These are phyloP conservation scores for Botrytis galanthina DNA, from an alignment of 2,329 filamentous ascomycete species.

Conservation along the genomic window DNA sequence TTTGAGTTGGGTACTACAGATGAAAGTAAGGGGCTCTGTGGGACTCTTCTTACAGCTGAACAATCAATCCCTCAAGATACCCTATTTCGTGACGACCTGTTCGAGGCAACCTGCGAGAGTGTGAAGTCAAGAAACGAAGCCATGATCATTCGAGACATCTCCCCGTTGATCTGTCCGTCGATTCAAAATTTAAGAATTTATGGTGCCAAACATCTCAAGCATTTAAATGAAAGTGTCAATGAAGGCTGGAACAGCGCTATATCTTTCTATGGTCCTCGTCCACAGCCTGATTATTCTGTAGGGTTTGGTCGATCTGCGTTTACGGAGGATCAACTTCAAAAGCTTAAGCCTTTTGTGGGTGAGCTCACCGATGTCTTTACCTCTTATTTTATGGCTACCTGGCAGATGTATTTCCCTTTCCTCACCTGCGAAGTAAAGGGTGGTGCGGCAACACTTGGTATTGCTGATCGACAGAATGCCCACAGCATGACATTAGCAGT, in stretches of 20 bases:
- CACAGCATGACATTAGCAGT: constrained; percentile 45
- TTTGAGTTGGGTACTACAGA: constrained; percentile 37
- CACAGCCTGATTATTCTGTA: constrained; percentile 46
- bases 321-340: constrained; percentile 43
- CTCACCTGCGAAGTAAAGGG: constrained; percentile 50
- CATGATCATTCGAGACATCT: constrained; percentile 2
- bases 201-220: constrained; percentile 31
- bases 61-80: neutral
- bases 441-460: constrained; percentile 40
- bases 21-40: constrained; percentile 37
- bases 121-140: constrained; percentile 8
- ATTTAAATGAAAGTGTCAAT: constrained; percentile 43
- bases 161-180: constrained; percentile 4
- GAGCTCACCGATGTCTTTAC: constrained; percentile 39
- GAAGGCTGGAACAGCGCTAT: constrained; percentile 45
- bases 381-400: too few species aligned
- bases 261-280: constrained; percentile 37
- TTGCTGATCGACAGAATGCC: constrained; percentile 41
- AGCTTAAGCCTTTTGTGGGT: constrained; percentile 42
- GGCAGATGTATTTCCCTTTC: constrained; percentile 50
- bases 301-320: constrained; percentile 44
- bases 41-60: neutral
- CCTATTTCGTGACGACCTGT: neutral
- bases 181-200: too few species aligned
- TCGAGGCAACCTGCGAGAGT: neutral